These are phyloP conservation scores for Canariomyces notabilis DNA, from an alignment of 2,329 filamentous ascomycete genomes.

Conservation along the genomic window DNA sequence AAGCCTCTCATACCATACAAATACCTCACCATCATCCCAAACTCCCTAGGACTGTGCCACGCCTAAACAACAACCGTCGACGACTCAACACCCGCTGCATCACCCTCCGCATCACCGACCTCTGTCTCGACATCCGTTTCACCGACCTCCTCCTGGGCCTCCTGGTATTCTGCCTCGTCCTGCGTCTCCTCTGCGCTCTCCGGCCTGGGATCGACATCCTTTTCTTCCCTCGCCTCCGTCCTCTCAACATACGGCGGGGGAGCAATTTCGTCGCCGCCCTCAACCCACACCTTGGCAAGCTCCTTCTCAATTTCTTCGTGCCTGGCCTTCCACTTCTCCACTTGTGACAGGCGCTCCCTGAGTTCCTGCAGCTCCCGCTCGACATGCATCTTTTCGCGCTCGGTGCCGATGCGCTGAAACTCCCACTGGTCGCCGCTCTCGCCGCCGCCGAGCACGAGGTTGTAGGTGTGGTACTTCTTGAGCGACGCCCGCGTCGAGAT, in stretches of 20 bases:
- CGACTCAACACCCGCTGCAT: background rate
- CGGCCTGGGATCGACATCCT: background rate
- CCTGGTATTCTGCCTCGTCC: conserved; percentile 21
- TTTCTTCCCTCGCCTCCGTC: conserved; percentile 1
- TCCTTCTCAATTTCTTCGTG: conserved; percentile 78
- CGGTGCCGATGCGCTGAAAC: conserved; percentile 88
- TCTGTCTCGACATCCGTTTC: conserved; percentile 17
- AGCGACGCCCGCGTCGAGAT: conserved; percentile 91
- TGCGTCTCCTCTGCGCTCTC: conserved; percentile 13
- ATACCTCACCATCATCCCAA: background rate
- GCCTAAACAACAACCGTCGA: background rate
- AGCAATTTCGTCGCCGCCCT: conserved; percentile 44
- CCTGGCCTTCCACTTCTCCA: conserved; percentile 77
- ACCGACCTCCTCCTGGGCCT: conserved; percentile 16
- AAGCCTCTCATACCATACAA: background rate
- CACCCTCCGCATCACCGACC: background rate
- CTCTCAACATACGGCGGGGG: conserved; percentile 42
- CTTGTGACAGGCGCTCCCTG: conserved; percentile 70
- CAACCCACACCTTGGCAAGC: conserved; percentile 60
- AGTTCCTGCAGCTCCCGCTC: conserved; percentile 87
- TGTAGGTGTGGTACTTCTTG: conserved; percentile 93
- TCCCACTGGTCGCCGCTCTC: conserved; percentile 83
- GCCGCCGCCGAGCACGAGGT: conserved; percentile 77
- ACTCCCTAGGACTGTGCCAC: background rate
- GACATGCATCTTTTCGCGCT: conserved; percentile 86